These are phyloP conservation scores for Acanthamoeba pearcei DNA, from an alignment of 208 protist species.

Conservation along the genomic window DNA sequence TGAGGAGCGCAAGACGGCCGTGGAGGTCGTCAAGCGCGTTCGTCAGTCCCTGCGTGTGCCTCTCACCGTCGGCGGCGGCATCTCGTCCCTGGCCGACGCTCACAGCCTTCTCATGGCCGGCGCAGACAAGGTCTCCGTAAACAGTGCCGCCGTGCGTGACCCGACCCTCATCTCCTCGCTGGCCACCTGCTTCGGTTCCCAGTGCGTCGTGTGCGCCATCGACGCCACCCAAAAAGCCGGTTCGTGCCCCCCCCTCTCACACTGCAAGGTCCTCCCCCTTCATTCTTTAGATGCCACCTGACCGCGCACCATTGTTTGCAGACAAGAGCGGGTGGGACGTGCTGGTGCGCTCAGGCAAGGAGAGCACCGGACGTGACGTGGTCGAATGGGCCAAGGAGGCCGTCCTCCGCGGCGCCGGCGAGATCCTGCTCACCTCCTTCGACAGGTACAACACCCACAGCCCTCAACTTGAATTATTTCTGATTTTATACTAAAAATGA, in stretches of 20 bases:
- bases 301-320: background rate
- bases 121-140: conserved; percentile 78
- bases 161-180: conserved; percentile 70
- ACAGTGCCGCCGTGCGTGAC: conserved; percentile 75
- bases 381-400: conserved; percentile 76
- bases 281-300: background rate
- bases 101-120: conserved; percentile 70
- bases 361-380: conserved; percentile 75
- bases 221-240: conserved; percentile 64
- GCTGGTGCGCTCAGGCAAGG: conserved; percentile 70
- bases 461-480: background rate
- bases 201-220: conserved; percentile 78
- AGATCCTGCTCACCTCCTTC: conserved; percentile 79
- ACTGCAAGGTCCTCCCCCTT: too few relatives aligned
- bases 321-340: conserved; percentile 76
- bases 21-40: conserved; percentile 48
- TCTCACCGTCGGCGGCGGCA: conserved; percentile 78
- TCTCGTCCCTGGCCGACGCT: conserved; percentile 62
- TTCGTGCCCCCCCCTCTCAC: background rate
- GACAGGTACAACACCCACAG: conserved; percentile 21
- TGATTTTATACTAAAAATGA: background rate
- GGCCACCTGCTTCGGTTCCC: conserved; percentile 71
- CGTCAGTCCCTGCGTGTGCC: conserved; percentile 64
- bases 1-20: conserved; percentile 57
- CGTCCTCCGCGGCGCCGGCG: conserved; percentile 76